phyloP scores from a whole-genome alignment of 371 early-diverging fungal genomes.

The Apophysomyces elegans region DNA sequence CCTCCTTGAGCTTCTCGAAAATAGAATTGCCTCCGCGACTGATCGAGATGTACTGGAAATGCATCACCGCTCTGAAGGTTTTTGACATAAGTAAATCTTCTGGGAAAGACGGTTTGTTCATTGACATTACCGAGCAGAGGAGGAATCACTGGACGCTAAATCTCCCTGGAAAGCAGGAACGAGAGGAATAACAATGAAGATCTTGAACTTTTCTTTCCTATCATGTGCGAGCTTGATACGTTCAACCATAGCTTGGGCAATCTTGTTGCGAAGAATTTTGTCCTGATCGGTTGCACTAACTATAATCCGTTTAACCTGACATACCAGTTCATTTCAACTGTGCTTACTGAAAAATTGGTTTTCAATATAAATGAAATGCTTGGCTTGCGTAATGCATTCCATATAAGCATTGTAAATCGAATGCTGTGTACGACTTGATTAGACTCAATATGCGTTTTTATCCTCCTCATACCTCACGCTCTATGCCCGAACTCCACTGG shows the following conservation, averaged over 20 bases:
- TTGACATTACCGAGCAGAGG: slow-evolving; percentile 59
- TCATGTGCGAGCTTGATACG: slow-evolving; percentile 80
- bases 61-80: slow-evolving; percentile 64
- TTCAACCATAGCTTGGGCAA: slow-evolving; percentile 71
- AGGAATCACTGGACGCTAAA: slow-evolving; percentile 73
- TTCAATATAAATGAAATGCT: slow-evolving; percentile 94
- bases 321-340: background rate
- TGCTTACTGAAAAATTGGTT: slow-evolving; percentile 92
- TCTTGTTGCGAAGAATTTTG: slow-evolving; percentile 48
- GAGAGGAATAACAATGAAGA: slow-evolving; percentile 87
- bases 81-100: background rate
- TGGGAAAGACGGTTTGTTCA: background rate
- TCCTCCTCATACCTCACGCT: slow-evolving; percentile 43
- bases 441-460: background rate
- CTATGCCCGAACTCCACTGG: slow-evolving; percentile 72
- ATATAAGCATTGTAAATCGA: slow-evolving; percentile 89
- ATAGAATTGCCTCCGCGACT: slow-evolving; percentile 79
- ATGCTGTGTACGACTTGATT: slow-evolving; percentile 40
- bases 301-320: slow-evolving; percentile 11
- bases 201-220: slow-evolving; percentile 71
- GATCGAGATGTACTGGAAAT: slow-evolving; percentile 86
- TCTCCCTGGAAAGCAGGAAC: slow-evolving; percentile 92
- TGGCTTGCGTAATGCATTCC: slow-evolving; percentile 73
- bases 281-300: slow-evolving; percentile 51
- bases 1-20: slow-evolving; percentile 58